Percentiles rank a stretch among this genome's conserved stretches.
Evolutionary conservation across 2,329 filamentous ascomycete genomes (phyloP).

Genomic region (Dothistroma pini): DNA sequence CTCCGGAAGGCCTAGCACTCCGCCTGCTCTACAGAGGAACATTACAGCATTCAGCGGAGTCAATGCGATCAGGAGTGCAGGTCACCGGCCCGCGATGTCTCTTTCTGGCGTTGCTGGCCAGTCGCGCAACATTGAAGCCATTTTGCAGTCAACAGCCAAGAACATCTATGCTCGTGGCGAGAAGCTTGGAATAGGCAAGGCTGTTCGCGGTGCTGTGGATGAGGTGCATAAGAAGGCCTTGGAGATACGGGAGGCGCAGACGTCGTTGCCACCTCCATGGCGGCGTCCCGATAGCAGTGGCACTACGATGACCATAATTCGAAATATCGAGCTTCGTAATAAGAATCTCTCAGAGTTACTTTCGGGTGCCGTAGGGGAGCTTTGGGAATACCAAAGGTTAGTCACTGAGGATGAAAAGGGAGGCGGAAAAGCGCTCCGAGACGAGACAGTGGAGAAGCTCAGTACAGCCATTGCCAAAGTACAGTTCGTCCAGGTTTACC

Average conservation of each 20-base stretch:
- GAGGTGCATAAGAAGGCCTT: slow-evolving; percentile 76
- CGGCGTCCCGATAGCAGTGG: slow-evolving; percentile 45
- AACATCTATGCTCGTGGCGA: slow-evolving; percentile 70
- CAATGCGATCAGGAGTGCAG: slow-evolving; percentile 14
- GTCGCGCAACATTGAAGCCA: slow-evolving; percentile 59
- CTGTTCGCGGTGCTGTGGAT: slow-evolving; percentile 73
- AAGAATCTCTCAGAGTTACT: slow-evolving; percentile 64
- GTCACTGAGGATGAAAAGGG: slow-evolving; percentile 37
- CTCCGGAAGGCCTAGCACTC: slow-evolving; percentile 31
- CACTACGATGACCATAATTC: slow-evolving; percentile 36
- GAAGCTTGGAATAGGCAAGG: slow-evolving; percentile 74
- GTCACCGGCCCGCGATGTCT: slow-evolving; percentile 9
- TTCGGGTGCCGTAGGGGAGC: slow-evolving; percentile 59
- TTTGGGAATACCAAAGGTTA: slow-evolving; percentile 58
- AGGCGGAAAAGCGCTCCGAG: slow-evolving; percentile 20
- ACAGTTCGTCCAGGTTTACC: slow-evolving; percentile 50
- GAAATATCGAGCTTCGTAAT: slow-evolving; percentile 62
- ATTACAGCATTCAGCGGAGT: slow-evolving; percentile 34
- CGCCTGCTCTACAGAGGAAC: slow-evolving; percentile 34
- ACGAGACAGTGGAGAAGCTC: slow-evolving; percentile 39
- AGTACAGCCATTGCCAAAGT: slow-evolving; percentile 50
- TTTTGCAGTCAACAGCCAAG: slow-evolving; percentile 73
- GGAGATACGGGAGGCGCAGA: slow-evolving; percentile 52
- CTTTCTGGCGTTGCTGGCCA: slow-evolving; percentile 15
- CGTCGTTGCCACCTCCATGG: slow-evolving; percentile 32